Evolutionary conservation across 768 basidiomycete genomes (phyloP).

Genomic region (Auricularia sp.): DNA sequence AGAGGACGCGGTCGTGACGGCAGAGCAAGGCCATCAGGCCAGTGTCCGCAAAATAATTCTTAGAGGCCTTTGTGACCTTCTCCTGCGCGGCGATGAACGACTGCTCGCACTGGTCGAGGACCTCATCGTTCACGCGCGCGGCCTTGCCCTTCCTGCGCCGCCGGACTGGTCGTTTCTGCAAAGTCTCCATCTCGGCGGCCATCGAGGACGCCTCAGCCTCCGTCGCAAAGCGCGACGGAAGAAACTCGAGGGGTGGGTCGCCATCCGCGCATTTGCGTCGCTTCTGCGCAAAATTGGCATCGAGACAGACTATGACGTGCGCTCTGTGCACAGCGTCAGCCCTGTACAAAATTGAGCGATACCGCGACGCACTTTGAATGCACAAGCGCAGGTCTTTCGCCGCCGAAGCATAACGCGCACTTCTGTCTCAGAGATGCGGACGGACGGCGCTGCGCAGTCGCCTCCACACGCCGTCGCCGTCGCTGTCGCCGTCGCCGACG

Average conservation of each 20-base stretch:
- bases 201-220: slow-evolving; percentile 12
- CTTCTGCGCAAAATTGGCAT: slow-evolving; percentile 28
- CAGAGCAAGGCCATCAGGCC: slow-evolving; percentile 13
- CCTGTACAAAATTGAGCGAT: neutral
- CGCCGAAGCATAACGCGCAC: neutral
- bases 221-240: slow-evolving; percentile 14
- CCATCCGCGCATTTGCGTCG: slow-evolving; percentile 6
- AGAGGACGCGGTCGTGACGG: slow-evolving; percentile 16
- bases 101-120: slow-evolving; percentile 2
- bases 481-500: no score
- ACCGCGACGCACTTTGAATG: neutral
- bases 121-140: neutral
- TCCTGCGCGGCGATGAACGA: slow-evolving; percentile 1
- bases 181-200: slow-evolving; percentile 13
- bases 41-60: slow-evolving; percentile 10
- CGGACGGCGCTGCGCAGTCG: neutral
- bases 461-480: no score
- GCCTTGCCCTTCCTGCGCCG: neutral
- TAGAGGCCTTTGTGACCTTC: slow-evolving; percentile 12
- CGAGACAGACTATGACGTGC: slow-evolving; percentile 22
- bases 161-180: slow-evolving; percentile 2
- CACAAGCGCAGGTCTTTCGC: neutral
- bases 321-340: neutral
- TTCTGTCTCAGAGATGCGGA: neutral
- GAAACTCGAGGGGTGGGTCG: slow-evolving; percentile 14